These are phyloP conservation scores for Starmerella vitae DNA, from an alignment of 805 yeast genomes.

Conservation along the genomic window DNA sequence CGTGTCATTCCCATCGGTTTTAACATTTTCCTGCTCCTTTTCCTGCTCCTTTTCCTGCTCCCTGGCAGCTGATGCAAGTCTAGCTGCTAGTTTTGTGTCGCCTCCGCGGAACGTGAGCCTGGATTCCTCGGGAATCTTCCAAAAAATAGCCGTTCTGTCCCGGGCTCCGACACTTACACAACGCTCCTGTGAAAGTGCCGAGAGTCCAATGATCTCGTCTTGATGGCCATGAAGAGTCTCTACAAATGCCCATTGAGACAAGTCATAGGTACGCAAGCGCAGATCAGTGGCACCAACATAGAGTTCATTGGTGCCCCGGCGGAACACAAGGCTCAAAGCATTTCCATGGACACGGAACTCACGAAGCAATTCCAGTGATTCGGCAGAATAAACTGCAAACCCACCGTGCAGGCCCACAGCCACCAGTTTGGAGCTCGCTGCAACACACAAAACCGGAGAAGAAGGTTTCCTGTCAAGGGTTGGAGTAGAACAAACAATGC, in stretches of 20 bases:
- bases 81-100: conserved; percentile 35
- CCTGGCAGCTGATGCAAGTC: too few species aligned
- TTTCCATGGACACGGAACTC: conserved; percentile 67
- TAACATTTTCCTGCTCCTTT: neutral
- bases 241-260: conserved; percentile 74
- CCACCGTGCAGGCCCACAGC: conserved; percentile 86
- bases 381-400: conserved; percentile 75
- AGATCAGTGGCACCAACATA: conserved; percentile 90
- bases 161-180: conserved; percentile 94
- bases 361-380: conserved; percentile 58
- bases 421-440: conserved; percentile 66
- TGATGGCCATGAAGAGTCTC: conserved; percentile 94
- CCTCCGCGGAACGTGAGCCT: conserved; percentile 89
- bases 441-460: conserved; percentile 70
- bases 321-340: conserved; percentile 60
- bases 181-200: conserved; percentile 72
- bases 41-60: too few species aligned
- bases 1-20: neutral
- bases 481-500: conserved; percentile 1
- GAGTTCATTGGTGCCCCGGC: conserved; percentile 68
- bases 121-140: conserved; percentile 95
- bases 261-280: conserved; percentile 72
- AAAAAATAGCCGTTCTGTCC: conserved; percentile 86
- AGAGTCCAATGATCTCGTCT: conserved; percentile 68
- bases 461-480: conserved; percentile 33